phyloP scores from a whole-genome alignment of 2,329 filamentous ascomycete genomes.

The Cordyceps cateniannulata region DNA sequence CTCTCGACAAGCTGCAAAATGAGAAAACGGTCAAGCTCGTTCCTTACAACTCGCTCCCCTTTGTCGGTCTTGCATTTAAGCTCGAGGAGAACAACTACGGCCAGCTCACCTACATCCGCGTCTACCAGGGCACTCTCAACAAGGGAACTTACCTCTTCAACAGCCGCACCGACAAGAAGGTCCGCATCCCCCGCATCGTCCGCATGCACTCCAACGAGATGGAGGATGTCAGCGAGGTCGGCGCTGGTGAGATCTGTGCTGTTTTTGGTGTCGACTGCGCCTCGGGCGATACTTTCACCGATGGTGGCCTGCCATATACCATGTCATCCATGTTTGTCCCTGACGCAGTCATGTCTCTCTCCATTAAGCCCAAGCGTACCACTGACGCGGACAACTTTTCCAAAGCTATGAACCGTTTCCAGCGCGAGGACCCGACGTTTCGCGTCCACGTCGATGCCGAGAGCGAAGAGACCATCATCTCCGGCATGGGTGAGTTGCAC shows the following conservation, averaged over 20 bases:
- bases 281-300: conserved; percentile 96
- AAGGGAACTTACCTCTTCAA: conserved; percentile 93
- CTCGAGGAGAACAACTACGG: conserved; percentile 98
- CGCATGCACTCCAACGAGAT: conserved; percentile 99
- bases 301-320: conserved; percentile 83
- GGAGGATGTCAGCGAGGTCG: conserved; percentile 90
- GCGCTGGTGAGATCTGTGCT: conserved; percentile 95
- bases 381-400: conserved; percentile 92
- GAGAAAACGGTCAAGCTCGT: conserved; percentile 82
- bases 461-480: conserved; percentile 95
- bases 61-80: conserved; percentile 96
- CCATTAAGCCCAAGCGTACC: conserved; percentile 90
- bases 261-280: conserved; percentile 98
- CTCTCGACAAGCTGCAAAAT: conserved; percentile 71
- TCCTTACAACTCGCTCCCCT: conserved; percentile 87
- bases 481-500: conserved; percentile 96
- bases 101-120: conserved; percentile 95
- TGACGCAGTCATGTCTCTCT: conserved; percentile 95
- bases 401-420: conserved; percentile 98
- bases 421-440: conserved; percentile 97
- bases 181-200: conserved; percentile 93
- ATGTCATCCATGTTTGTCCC: conserved; percentile 99
- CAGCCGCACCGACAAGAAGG: conserved; percentile 88
- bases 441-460: conserved; percentile 87
- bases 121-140: conserved; percentile 86